Percentiles rank a stretch among this genome's conserved stretches.
Conservation (phyloP, 2,329 filamentous ascomycete genomes). For the Alternaria sp. region DNA sequence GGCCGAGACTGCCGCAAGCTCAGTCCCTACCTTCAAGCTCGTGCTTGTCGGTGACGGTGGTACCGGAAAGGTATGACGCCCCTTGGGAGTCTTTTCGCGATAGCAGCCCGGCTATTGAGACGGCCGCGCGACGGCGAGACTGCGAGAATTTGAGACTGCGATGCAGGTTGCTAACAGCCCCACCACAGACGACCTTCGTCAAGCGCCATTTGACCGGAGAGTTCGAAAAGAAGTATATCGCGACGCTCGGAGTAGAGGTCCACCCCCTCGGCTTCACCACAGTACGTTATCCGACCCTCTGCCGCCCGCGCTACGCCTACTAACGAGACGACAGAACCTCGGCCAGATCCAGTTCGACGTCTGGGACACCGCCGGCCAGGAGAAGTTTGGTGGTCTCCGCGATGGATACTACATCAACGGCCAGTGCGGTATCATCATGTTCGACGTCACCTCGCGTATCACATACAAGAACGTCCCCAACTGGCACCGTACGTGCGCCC, state of each 20-base stretch:
- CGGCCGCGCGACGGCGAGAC: neutral
- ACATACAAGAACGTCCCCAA: conserved; percentile 99
- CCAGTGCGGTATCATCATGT: conserved; percentile 99
- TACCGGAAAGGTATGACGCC: conserved; percentile 90
- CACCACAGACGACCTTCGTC: conserved; percentile 92
- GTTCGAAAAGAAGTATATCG: conserved; percentile 99
- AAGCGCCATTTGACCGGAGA: conserved; percentile 99
- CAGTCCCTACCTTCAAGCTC: conserved; percentile 92
- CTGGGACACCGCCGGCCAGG: conserved; percentile 98
- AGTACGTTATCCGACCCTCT: conserved; percentile 65
- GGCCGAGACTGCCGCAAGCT: conserved; percentile 58
- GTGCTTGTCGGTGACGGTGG: conserved; percentile 99
- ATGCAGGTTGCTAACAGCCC: conserved; percentile 29
- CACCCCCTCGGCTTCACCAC: conserved; percentile 98
- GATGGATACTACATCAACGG: conserved; percentile 99
- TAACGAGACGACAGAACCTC: conserved; percentile 69
- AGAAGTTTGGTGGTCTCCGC: conserved; percentile 99
- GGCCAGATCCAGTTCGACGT: conserved; percentile 98
- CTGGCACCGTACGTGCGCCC: conserved; percentile 88
- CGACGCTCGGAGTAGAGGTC: conserved; percentile 98
- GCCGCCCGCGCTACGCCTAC: conserved; percentile 17
- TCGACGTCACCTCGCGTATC: conserved; percentile 98
- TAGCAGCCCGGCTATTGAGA: neutral
- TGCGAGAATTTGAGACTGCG: neutral
- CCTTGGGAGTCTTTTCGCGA: neutral